A percentile compares a stretch with the other conserved stretches of the same genome.
Evolutionary conservation across 192 early-diverging fungal genomes (phyloP).

Genomic region (Umbelopsis vinacea): DNA sequence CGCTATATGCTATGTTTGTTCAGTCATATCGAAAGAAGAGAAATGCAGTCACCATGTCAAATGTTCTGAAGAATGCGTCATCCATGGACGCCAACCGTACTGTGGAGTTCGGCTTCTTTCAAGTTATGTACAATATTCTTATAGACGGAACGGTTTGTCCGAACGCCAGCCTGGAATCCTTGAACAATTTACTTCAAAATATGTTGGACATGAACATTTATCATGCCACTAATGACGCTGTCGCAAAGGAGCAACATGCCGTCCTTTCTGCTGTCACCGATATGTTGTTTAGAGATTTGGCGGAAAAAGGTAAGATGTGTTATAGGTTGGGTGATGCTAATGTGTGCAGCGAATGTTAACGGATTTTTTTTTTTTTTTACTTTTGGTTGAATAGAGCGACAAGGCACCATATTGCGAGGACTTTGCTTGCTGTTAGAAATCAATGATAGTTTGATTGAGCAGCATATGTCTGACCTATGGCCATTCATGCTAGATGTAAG

Average conservation of each 20-base stretch:
- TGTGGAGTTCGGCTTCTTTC: conserved; percentile 38
- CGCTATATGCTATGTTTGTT: conserved; percentile 29
- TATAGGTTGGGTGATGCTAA: neutral
- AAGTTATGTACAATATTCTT: conserved; percentile 20
- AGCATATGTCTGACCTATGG: conserved; percentile 32
- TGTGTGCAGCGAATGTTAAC: neutral
- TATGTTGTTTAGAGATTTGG: neutral
- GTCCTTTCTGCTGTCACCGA: conserved; percentile 12
- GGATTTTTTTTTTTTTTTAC: too few relatives aligned
- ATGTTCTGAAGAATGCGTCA: conserved; percentile 6
- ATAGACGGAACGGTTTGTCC: neutral
- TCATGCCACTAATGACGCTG: conserved; percentile 27
- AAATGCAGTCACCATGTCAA: conserved; percentile 8
- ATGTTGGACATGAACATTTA: conserved; percentile 31
- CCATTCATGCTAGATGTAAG: conserved; percentile 33
- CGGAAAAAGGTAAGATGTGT: neutral
- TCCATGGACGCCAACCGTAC: conserved; percentile 21
- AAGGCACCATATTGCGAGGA: conserved; percentile 21
- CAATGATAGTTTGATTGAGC: conserved; percentile 34
- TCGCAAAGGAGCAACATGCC: conserved; percentile 24
- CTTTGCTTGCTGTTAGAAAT: conserved; percentile 28
- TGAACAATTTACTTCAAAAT: conserved; percentile 21
- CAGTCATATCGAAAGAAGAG: conserved; percentile 27
- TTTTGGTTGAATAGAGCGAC: neutral
- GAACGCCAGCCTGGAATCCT: conserved; percentile 7